Conservation (phyloP, 805 yeast genomes). For the Candida caryicola region DNA sequence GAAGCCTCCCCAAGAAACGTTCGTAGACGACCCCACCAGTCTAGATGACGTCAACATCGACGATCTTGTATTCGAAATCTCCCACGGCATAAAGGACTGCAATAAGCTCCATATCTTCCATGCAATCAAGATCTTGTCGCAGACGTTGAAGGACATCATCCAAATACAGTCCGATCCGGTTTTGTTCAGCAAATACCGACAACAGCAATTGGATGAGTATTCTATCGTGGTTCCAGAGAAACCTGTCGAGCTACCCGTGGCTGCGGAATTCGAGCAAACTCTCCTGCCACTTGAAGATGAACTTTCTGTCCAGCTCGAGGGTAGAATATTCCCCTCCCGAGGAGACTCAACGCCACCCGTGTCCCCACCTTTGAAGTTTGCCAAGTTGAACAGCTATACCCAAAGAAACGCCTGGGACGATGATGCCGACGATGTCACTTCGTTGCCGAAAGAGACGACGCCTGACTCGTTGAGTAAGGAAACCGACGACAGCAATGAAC, state of each 20-base stretch:
- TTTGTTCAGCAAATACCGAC: constrained; percentile 22
- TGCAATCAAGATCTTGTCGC: constrained; percentile 29
- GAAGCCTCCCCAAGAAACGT: constrained; percentile 37
- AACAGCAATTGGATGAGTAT: constrained; percentile 22
- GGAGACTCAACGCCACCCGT: constrained; percentile 11
- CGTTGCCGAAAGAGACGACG: constrained; percentile 14
- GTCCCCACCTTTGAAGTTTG: constrained; percentile 23
- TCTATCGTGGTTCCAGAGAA: constrained; percentile 3
- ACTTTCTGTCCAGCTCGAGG: too few relatives aligned
- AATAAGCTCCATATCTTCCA: constrained; percentile 35
- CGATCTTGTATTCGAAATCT: constrained; percentile 35
- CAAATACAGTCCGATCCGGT: constrained; percentile 25
- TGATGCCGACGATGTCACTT: constrained; percentile 1
- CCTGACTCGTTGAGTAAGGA: constrained; percentile 15
- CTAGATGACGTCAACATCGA: constrained; percentile 31
- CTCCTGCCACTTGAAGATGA: constrained; percentile 7
- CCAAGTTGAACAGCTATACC: constrained; percentile 9
- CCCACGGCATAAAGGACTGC: constrained; percentile 29
- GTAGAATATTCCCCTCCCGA: not conserved
- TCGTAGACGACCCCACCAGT: constrained; percentile 37
- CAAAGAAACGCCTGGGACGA: not conserved
- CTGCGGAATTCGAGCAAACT: not conserved
- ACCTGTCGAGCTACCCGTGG: not conserved
- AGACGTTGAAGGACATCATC: constrained; percentile 32
- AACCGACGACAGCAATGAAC: constrained; percentile 7